These are phyloP conservation scores for Pelargonium australe DNA, from an alignment of 441 rosid genomes.

Conservation along the genomic window DNA sequence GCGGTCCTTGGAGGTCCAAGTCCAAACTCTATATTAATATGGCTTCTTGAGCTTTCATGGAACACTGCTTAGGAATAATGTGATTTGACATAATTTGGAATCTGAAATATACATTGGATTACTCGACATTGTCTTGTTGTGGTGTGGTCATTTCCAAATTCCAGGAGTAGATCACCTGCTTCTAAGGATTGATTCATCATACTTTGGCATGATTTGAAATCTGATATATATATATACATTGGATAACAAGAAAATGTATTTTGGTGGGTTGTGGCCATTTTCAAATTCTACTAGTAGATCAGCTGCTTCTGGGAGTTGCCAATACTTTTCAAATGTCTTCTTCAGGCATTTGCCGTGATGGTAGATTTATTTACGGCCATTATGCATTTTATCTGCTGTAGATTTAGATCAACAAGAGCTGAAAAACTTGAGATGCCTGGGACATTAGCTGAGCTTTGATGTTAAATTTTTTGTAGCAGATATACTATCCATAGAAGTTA, in stretches of 20 bases:
- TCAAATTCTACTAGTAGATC: not conserved
- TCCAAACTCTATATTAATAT: constrained; percentile 28
- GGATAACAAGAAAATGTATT: not conserved
- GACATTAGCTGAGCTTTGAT: not conserved
- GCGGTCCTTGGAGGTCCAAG: constrained; percentile 73
- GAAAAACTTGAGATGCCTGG: not conserved
- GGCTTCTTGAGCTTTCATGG: constrained; percentile 10
- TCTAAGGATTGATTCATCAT: not conserved
- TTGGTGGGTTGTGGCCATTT: not conserved
- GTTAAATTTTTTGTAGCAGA: not conserved
- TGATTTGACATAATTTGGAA: not conserved
- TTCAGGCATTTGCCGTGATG: not conserved
- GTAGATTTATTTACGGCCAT: no score
- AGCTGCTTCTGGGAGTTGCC: not conserved
- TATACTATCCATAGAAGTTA: not conserved
- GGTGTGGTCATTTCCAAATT: not conserved
- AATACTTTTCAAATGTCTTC: not conserved
- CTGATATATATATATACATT: not conserved
- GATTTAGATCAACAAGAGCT: not conserved
- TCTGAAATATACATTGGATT: not conserved
- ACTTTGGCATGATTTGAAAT: not conserved
- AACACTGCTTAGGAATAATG: not conserved
- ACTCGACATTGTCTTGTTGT: not conserved
- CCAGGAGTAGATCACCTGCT: not conserved
- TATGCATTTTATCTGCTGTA: not conserved